Evolutionary conservation across 495 filamentous ascomycete genomes (phyloP).

Genomic region (Trichoderma virens): DNA sequence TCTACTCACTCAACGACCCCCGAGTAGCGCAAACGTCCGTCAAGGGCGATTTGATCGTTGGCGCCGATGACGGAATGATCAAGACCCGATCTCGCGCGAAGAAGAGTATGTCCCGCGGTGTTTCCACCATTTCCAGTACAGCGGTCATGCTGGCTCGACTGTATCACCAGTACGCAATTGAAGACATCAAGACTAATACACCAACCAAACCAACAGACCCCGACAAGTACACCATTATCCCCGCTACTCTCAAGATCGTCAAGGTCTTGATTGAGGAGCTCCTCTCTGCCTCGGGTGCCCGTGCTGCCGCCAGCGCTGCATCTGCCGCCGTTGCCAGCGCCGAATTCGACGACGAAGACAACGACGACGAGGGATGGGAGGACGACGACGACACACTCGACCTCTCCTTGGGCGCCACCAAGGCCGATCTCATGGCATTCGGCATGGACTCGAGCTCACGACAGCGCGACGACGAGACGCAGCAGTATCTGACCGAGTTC

Average conservation of each 20-base stretch:
- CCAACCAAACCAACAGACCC: constrained; percentile 48
- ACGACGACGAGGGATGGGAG: constrained; percentile 80
- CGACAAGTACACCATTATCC: constrained; percentile 80
- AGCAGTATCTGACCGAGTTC: constrained; percentile 72
- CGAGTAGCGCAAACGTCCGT: constrained; percentile 72
- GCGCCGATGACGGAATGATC: constrained; percentile 65
- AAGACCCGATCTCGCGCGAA: constrained; percentile 86
- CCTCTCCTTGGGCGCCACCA: constrained; percentile 55
- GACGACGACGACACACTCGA: constrained; percentile 72
- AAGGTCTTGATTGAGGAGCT: constrained; percentile 94
- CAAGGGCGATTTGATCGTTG: constrained; percentile 84
- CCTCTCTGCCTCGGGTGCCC: constrained; percentile 47
- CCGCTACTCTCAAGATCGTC: constrained; percentile 85
- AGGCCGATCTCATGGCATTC: constrained; percentile 73
- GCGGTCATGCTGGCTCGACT: not conserved
- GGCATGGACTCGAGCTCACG: constrained; percentile 55
- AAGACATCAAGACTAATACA: not conserved
- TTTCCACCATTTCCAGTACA: constrained; percentile 10
- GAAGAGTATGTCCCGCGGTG: constrained; percentile 41
- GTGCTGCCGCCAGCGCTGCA: constrained; percentile 36
- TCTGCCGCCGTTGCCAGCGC: constrained; percentile 47
- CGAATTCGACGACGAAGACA: constrained; percentile 49
- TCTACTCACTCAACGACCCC: constrained; percentile 80
- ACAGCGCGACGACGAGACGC: constrained; percentile 85
- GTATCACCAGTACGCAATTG: not conserved